Conservation (phyloP, 164 flowering plant genomes). For the Liriodendron chinense region DNA sequence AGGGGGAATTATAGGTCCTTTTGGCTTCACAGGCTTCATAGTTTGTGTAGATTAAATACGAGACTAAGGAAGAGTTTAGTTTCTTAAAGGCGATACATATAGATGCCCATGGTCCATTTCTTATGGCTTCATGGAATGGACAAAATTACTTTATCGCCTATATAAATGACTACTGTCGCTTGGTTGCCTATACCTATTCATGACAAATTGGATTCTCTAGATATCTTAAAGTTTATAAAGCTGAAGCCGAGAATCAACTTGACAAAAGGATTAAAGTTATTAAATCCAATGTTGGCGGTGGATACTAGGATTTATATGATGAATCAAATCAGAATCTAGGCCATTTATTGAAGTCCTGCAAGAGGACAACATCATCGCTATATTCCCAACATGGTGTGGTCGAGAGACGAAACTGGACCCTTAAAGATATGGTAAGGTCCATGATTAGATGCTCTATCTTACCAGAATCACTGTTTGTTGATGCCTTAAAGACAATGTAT, state of each 20-base stretch:
- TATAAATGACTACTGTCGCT: background rate
- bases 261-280: background rate
- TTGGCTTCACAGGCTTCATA: too few relatives aligned
- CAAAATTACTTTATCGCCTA: background rate
- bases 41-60: too few relatives aligned
- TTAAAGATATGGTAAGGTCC: too few relatives aligned
- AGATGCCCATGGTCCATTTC: background rate
- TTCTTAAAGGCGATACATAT: background rate
- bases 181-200: background rate
- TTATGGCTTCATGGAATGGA: background rate
- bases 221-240: background rate
- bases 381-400: background rate
- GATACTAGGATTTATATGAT: too few relatives aligned
- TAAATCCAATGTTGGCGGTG: too few relatives aligned
- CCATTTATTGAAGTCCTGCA: background rate
- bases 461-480: too few relatives aligned
- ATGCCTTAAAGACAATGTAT: too few relatives aligned
- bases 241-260: background rate
- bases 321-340: too few relatives aligned
- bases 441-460: too few relatives aligned
- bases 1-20: too few relatives aligned
- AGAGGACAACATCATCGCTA: background rate
- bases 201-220: background rate
- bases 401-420: background rate
- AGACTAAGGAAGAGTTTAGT: background rate